A percentile compares a stretch with the other conserved stretches of the same genome.
These are phyloP conservation scores for Cajanus cajan DNA, from an alignment of 306 rosid genomes.

Conservation along the genomic window DNA sequence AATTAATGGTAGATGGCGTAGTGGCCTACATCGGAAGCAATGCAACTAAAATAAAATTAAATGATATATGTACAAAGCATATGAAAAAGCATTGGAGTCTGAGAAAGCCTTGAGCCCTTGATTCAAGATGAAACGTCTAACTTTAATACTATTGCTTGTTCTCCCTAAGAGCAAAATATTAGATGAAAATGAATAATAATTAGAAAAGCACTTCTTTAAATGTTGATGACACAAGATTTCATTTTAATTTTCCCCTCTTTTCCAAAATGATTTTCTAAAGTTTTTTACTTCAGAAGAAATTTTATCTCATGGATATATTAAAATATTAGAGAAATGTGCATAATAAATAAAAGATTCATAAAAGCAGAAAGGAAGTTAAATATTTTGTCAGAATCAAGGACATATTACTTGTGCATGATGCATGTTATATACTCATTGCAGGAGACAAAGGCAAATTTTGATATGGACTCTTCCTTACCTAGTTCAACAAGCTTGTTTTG, in stretches of 20 bases:
- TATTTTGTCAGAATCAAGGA: neutral
- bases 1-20: neutral
- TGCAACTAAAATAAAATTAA: neutral
- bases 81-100: neutral
- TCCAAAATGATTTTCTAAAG: neutral
- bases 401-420: slow-evolving; percentile 20
- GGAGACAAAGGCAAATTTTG: slow-evolving; percentile 1
- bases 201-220: neutral
- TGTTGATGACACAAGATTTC: neutral
- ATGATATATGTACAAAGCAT: neutral
- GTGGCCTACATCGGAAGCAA: neutral
- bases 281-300: neutral
- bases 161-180: neutral
- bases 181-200: neutral
- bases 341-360: neutral
- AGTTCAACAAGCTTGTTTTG: slow-evolving; percentile 24
- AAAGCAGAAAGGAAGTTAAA: neutral
- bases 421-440: neutral
- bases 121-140: neutral
- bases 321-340: neutral
- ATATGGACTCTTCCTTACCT: neutral
- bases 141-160: neutral
- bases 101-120: neutral
- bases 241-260: neutral
- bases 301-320: neutral